Evolutionary conservation across 768 basidiomycete species (phyloP).

Genomic region (Xerocomellus intermedius): DNA sequence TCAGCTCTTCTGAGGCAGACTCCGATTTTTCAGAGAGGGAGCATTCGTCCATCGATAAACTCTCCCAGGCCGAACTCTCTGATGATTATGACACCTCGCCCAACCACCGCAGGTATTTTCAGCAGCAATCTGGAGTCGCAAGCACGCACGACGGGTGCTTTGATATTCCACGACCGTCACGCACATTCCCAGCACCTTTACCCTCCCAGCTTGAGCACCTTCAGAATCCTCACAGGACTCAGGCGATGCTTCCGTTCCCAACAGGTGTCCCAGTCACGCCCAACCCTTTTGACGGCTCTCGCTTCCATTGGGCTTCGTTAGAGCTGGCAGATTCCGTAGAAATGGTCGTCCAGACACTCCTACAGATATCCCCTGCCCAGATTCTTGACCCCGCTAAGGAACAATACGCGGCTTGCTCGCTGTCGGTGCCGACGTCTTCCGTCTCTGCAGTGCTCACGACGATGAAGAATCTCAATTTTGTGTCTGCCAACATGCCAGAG

Average conservation of each 20-base stretch:
- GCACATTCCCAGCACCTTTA: conserved; percentile 79
- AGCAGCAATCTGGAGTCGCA: conserved; percentile 23
- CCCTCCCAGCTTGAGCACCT: conserved; percentile 76
- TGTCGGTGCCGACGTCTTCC: conserved; percentile 84
- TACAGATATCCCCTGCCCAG: conserved; percentile 88
- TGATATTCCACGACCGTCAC: conserved; percentile 56
- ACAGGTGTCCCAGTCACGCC: conserved; percentile 17
- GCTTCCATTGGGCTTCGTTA: conserved; percentile 68
- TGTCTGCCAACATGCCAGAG: conserved; percentile 78
- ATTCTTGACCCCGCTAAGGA: conserved; percentile 91
- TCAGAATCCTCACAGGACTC: conserved; percentile 59
- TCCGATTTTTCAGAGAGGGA: conserved; percentile 51
- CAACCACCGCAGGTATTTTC: conserved; percentile 24
- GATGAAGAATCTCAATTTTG: conserved; percentile 92
- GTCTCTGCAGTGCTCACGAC: conserved; percentile 86
- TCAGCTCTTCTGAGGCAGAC: conserved; percentile 53
- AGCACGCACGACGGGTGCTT: conserved; percentile 26
- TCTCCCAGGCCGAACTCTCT: conserved; percentile 32
- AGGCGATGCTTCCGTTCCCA: conserved; percentile 5
- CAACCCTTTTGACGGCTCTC: conserved; percentile 27
- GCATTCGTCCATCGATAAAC: conserved; percentile 28
- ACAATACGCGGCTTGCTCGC: conserved; percentile 85
- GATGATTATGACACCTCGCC: conserved; percentile 30
- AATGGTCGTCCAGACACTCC: conserved; percentile 85
- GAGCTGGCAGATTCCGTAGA: conserved; percentile 92